Evolutionary conservation across 1,284 basidiomycete genomes (phyloP), one percentile per base, ranked within the genome.

Genomic region (Peniophora sp.): DNA sequence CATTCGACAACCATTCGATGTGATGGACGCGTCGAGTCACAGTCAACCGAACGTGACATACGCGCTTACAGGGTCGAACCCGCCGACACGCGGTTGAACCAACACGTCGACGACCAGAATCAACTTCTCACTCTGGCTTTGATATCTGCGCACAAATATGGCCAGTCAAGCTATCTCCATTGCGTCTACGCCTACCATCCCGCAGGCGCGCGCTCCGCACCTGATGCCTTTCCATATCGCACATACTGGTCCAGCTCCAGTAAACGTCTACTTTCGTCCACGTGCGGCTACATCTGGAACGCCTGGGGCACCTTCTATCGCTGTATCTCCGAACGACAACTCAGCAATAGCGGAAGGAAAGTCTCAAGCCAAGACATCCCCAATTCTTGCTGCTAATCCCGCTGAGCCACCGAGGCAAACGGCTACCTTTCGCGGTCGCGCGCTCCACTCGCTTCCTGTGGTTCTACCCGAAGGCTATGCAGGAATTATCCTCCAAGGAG

Each of bases 141-240:
- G 12, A 32, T 5, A 5, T 32, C 12, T 5, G 5, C 27, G 27
- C 12, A 32, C 27, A 32, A 32, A 32, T 5, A 32, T 32, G 27
- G 12, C 27, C 27, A 32, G 27, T 32, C 27, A 32, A 41, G 8
- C 37, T 6, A 6, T 41, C 37, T 41, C 37, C n/a, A 41, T 41
- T n/a, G 37, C 37, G 37, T 20, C 37, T 20, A 41, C 37, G 15
- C 8, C 37, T 15, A 17, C 8, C 37, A 41, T 41, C 15, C 37
- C 37, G 37, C n/a, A 41, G n/a, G 37, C 18, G 5, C 15, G n/a
- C n/a, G 15, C 37, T 8, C 37, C 37, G n/a, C 15, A 83, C 60
- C 74, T 92, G 42, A 86, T 92, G 83, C 89, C 89, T 1, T 91
- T 92, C 57, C 79, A 85, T 56, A 81, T 92, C 51, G 67, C 73